Conservation (phyloP, 2,329 filamentous ascomycete genomes). For the Talaromyces atroroseus region DNA sequence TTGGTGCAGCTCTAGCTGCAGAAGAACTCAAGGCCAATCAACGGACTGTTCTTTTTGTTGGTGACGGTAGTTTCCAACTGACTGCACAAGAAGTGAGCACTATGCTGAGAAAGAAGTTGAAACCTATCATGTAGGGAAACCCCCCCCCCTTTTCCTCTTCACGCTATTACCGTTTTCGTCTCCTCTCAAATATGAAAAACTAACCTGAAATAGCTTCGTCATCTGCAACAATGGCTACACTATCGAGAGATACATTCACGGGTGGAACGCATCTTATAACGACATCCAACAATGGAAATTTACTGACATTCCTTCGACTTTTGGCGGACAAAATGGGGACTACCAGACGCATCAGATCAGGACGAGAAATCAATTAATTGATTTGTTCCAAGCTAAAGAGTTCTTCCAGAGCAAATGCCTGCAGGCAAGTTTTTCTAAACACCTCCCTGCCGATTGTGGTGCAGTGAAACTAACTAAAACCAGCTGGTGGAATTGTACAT, state of each 20-base stretch:
- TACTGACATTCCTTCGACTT: constrained; percentile 60
- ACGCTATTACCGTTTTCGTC: neutral
- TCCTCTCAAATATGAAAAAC: neutral
- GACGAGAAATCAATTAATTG: constrained; percentile 61
- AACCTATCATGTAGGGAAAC: constrained; percentile 65
- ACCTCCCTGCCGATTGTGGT: neutral
- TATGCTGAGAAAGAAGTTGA: constrained; percentile 58
- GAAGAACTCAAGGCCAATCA: constrained; percentile 26
- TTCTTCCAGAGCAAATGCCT: constrained; percentile 51
- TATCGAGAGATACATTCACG: constrained; percentile 79
- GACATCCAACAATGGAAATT: constrained; percentile 70
- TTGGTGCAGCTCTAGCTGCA: constrained; percentile 52
- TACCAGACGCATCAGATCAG: constrained; percentile 59
- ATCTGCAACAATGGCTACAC: constrained; percentile 82
- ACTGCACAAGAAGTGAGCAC: constrained; percentile 62
- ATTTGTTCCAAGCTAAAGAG: constrained; percentile 56
- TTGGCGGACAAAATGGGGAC: constrained; percentile 55
- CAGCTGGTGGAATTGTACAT: constrained; percentile 77
- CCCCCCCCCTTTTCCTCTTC: neutral
- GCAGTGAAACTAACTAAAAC: constrained; percentile 18
- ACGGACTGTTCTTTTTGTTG: constrained; percentile 55
- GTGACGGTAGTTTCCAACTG: constrained; percentile 61
- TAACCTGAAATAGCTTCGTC: constrained; percentile 48
- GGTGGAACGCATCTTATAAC: constrained; percentile 70
- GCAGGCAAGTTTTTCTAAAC: constrained; percentile 24